phyloP scores from a whole-genome alignment of 352 stramenopile species.

The Albugo laibachii region DNA sequence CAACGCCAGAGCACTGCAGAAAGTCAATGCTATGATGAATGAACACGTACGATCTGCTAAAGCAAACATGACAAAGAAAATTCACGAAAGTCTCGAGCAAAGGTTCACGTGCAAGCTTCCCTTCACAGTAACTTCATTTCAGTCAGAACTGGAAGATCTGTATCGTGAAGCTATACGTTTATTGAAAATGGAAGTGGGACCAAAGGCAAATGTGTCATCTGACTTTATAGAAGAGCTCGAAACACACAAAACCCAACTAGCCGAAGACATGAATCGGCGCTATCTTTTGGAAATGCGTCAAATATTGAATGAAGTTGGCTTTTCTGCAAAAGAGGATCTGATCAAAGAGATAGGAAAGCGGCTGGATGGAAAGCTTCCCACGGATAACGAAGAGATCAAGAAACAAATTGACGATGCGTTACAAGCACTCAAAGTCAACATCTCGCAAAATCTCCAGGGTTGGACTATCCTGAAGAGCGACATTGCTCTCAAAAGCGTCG shows the following conservation, averaged over 20 bases:
- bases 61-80: constrained; percentile 30
- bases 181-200: constrained; percentile 9
- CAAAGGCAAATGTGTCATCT: constrained; percentile 16
- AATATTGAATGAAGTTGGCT: constrained; percentile 48
- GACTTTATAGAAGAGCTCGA: constrained; percentile 35
- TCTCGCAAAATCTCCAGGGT: constrained; percentile 34
- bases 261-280: constrained; percentile 42
- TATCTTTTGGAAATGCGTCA: constrained; percentile 65
- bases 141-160: constrained; percentile 31
- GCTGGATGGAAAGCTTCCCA: constrained; percentile 48
- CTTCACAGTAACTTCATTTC: constrained; percentile 33
- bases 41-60: constrained; percentile 36
- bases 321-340: constrained; percentile 33
- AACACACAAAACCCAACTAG: constrained; percentile 34
- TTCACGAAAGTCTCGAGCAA: constrained; percentile 37
- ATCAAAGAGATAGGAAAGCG: constrained; percentile 29
- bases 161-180: constrained; percentile 14
- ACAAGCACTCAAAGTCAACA: constrained; percentile 22
- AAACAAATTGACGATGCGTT: constrained; percentile 28
- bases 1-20: constrained; percentile 54
- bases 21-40: constrained; percentile 22
- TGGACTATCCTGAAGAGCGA: constrained; percentile 55
- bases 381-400: constrained; percentile 46
- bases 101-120: constrained; percentile 24
- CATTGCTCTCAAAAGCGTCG: constrained; percentile 29